Evolutionary conservation across 306 rosid species (phyloP).

Genomic region (Quercus bicolor): DNA sequence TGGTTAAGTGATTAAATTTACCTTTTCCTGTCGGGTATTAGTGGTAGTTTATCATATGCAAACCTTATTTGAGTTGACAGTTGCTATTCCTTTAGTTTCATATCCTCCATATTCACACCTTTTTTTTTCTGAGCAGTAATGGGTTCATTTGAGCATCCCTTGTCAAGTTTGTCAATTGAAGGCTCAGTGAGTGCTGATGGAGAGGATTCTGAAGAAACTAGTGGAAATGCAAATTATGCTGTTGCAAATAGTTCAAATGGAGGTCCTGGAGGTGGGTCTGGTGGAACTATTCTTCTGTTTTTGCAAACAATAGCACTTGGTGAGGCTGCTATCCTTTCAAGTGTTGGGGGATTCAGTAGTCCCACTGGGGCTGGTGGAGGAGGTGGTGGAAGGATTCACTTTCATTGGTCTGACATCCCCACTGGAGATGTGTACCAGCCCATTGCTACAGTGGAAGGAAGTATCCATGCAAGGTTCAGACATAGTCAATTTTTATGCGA

Average conservation of each 20-base stretch:
- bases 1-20: too few species aligned
- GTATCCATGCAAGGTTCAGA: conserved; percentile 59
- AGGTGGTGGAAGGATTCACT: conserved; percentile 98
- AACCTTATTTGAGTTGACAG: conserved; percentile 4
- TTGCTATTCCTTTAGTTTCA: neutral
- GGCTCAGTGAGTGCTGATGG: conserved; percentile 81
- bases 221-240: conserved; percentile 18
- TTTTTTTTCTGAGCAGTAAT: conserved; percentile 53
- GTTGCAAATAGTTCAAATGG: conserved; percentile 38
- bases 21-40: too few species aligned
- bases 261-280: conserved; percentile 97
- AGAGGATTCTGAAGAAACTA: conserved; percentile 49
- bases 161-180: conserved; percentile 74
- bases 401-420: conserved; percentile 94
- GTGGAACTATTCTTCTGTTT: conserved; percentile 85
- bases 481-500: conserved; percentile 7
- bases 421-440: conserved; percentile 96
- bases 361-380: conserved; percentile 80
- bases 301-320: conserved; percentile 56
- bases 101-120: conserved; percentile 1
- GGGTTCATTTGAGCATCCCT: conserved; percentile 86
- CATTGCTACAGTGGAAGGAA: conserved; percentile 79
- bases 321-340: conserved; percentile 79
- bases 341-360: conserved; percentile 75
- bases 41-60: too few species aligned